A percentile compares a stretch with the other conserved stretches of the same genome.
These are phyloP conservation scores for Fusarium sp. DNA, from an alignment of 2,329 filamentous ascomycete genomes.

Conservation along the genomic window DNA sequence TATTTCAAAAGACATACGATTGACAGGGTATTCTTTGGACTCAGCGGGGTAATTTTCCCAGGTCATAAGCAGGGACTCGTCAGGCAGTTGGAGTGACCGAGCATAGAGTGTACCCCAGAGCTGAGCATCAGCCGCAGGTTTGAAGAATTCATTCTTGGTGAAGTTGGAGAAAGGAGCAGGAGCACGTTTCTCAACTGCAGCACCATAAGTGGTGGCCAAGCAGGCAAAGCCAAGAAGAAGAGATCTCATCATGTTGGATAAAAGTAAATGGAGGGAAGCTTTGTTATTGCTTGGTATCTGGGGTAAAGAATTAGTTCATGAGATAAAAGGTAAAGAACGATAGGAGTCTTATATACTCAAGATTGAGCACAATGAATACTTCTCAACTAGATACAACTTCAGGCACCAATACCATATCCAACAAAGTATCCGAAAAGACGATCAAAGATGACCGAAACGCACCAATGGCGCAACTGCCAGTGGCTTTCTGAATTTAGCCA, in stretches of 20 bases:
- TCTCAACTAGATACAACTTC: neutral
- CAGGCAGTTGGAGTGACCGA: neutral
- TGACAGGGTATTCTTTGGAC: neutral
- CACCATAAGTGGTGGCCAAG: neutral
- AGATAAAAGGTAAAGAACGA: neutral
- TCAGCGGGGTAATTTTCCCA: neutral
- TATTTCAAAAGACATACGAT: neutral
- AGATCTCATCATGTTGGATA: neutral
- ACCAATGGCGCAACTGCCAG: neutral
- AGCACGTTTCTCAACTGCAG: neutral
- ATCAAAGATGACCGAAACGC: neutral
- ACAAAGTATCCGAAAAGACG: neutral
- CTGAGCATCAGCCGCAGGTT: neutral
- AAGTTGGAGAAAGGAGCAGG: neutral
- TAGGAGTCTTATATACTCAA: neutral
- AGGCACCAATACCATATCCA: neutral
- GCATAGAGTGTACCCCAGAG: neutral
- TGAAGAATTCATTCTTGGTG: neutral
- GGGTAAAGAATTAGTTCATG: neutral
- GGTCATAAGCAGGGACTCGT: neutral
- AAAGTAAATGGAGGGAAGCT: neutral
- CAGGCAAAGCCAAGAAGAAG: neutral
- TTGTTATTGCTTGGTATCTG: neutral
- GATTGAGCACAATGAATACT: fast-evolving
- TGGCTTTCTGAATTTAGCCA: neutral